phyloP scores from a whole-genome alignment of 1,284 basidiomycete species.

The Laetiporus sulphureus region DNA sequence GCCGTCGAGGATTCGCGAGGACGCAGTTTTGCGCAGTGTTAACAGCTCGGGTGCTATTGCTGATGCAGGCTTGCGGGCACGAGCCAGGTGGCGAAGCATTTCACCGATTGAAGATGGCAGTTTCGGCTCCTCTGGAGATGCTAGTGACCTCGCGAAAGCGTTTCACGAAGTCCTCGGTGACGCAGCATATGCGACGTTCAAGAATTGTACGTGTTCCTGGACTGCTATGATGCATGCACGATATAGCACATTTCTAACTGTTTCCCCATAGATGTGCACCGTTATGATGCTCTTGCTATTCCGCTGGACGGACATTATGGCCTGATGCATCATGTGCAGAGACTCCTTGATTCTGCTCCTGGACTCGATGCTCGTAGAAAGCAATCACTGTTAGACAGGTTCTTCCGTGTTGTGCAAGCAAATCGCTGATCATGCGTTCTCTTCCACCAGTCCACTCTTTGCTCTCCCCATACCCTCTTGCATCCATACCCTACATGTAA shows the following conservation, averaged over 20 bases:
- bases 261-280: slow-evolving; percentile 29
- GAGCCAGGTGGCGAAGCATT: slow-evolving; percentile 25
- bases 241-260: slow-evolving; percentile 6
- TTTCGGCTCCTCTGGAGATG: slow-evolving; percentile 31
- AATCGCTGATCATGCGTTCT: slow-evolving; percentile 37
- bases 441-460: too few species aligned
- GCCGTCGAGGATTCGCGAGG: slow-evolving; percentile 55
- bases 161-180: slow-evolving; percentile 59
- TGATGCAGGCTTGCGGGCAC: slow-evolving; percentile 11
- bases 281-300: slow-evolving; percentile 67
- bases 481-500: not conserved
- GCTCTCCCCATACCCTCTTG: slow-evolving; percentile 7
- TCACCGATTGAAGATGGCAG: slow-evolving; percentile 26
- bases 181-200: slow-evolving; percentile 57
- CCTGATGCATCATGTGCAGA: slow-evolving; percentile 54
- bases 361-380: slow-evolving; percentile 41
- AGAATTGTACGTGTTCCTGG: slow-evolving; percentile 47
- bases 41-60: not conserved
- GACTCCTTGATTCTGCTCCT: slow-evolving; percentile 44
- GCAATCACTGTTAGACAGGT: slow-evolving; percentile 47
- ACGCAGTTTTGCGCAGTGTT: slow-evolving; percentile 45
- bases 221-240: slow-evolving; percentile 5
- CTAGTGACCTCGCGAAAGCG: slow-evolving; percentile 49
- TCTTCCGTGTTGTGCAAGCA: slow-evolving; percentile 57
- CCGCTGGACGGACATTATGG: slow-evolving; percentile 67